phyloP scores from a whole-genome alignment of 768 basidiomycete genomes.

The Tylopilus cervinicoccineus region DNA sequence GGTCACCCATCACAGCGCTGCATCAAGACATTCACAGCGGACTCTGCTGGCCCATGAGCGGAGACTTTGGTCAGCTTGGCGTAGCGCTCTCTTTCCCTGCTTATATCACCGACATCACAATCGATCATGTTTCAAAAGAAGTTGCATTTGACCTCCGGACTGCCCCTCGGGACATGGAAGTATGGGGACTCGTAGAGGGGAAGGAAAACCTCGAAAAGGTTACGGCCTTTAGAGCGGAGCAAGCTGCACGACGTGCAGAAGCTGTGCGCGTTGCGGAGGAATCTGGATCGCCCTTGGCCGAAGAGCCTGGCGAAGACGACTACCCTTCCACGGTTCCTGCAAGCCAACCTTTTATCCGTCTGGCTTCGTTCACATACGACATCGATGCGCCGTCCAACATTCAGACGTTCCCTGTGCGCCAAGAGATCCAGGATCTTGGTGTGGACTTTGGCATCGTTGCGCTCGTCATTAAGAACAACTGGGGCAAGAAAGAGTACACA shows the following conservation, averaged over 20 bases:
- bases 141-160: conserved; percentile 76
- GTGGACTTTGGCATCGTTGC: conserved; percentile 86
- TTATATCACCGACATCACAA: conserved; percentile 61
- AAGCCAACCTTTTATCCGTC: conserved; percentile 50
- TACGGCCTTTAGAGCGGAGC: conserved; percentile 48
- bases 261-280: conserved; percentile 32
- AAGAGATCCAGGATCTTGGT: conserved; percentile 62
- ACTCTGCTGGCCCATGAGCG: conserved; percentile 91
- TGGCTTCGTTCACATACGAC: conserved; percentile 69
- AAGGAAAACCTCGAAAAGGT: conserved; percentile 63
- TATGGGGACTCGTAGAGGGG: conserved; percentile 89
- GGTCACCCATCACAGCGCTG: conserved; percentile 81
- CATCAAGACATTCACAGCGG: conserved; percentile 82
- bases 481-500: conserved; percentile 79
- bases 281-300: conserved; percentile 15
- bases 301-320: conserved; percentile 31
- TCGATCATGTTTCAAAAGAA: conserved; percentile 85
- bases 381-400: conserved; percentile 49
- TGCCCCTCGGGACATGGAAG: conserved; percentile 83
- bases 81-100: conserved; percentile 67
- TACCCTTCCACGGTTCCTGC: conserved; percentile 49
- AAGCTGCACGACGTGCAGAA: conserved; percentile 33
- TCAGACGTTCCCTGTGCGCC: conserved; percentile 76
- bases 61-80: conserved; percentile 75
- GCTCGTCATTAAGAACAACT: conserved; percentile 78